phyloP scores from a whole-genome alignment of 208 protist genomes.

The Trypanosomatidae sp. region DNA sequence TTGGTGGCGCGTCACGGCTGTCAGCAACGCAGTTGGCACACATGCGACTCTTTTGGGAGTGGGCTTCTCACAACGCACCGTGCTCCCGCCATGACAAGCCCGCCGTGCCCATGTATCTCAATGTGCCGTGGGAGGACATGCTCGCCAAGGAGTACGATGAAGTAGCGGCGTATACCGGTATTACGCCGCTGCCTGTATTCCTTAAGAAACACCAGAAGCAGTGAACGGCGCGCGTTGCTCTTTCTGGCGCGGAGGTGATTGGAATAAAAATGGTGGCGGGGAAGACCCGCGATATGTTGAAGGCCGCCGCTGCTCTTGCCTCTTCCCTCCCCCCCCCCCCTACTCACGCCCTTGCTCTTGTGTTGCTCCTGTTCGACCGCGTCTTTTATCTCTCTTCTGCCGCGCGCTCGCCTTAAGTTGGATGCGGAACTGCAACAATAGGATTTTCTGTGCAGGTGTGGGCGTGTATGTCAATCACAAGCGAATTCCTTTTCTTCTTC shows the following conservation, averaged over 20 bases:
- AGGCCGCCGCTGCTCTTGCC: not conserved
- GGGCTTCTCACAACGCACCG: constrained; percentile 61
- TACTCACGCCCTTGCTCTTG: not conserved
- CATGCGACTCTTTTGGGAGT: constrained; percentile 56
- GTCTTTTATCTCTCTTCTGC: not conserved
- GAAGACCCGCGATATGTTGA: not conserved
- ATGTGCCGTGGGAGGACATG: constrained; percentile 77
- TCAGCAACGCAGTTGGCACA: constrained; percentile 38
- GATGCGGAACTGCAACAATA: not conserved
- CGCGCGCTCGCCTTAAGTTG: not conserved
- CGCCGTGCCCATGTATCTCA: constrained; percentile 63
- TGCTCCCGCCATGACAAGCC: constrained; percentile 42
- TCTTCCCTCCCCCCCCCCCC: not conserved
- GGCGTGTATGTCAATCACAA: not conserved
- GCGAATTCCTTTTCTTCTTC: not conserved
- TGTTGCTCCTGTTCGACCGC: not conserved
- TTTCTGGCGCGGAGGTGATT: not conserved
- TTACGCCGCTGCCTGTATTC: constrained; percentile 67
- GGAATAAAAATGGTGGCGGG: not conserved
- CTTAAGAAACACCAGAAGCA: constrained; percentile 20
- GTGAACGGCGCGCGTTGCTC: not conserved
- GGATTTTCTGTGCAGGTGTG: not conserved
- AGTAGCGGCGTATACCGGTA: constrained; percentile 48
- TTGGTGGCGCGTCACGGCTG: constrained; percentile 66
- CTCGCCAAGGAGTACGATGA: constrained; percentile 55